Conservation (phyloP, 169 alveolate species). For the Toxoplasma gondii region DNA sequence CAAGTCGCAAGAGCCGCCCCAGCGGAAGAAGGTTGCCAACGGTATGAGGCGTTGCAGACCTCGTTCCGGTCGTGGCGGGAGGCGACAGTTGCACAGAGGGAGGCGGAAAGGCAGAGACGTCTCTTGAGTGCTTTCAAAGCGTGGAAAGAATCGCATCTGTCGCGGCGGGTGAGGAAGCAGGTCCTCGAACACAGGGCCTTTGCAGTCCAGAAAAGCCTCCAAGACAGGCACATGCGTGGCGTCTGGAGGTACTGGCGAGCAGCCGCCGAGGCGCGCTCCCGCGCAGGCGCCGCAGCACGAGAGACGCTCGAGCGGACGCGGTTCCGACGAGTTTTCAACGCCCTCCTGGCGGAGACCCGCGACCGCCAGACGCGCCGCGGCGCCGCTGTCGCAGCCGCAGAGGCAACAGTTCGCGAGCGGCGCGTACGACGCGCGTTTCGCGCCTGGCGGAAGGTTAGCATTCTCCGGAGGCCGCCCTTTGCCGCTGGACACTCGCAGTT, state of each 20-base stretch:
- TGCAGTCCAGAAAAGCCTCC: not conserved
- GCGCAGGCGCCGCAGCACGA: not conserved
- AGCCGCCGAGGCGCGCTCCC: not conserved
- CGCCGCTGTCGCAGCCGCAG: not conserved
- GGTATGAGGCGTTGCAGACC: not conserved
- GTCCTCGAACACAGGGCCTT: not conserved
- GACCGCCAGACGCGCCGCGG: not conserved
- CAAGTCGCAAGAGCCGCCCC: not conserved
- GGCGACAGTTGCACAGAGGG: not conserved
- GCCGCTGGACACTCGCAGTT: not conserved
- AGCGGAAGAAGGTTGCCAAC: no score
- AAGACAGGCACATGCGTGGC: not conserved
- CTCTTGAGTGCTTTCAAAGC: not conserved
- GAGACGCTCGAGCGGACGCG: not conserved
- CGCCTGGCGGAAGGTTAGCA: conserved; percentile 1
- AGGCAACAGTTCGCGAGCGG: not conserved
- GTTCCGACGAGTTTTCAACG: not conserved
- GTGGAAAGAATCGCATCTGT: not conserved
- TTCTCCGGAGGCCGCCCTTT: not conserved
- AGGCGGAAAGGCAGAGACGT: not conserved
- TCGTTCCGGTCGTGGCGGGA: not conserved
- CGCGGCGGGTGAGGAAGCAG: not conserved
- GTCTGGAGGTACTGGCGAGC: not conserved
- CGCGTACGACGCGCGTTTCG: not conserved
- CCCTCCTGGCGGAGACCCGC: not conserved